Base-by-base conservation (phyloP, 441 rosid genomes). In the Euphorbia celastroides region DNA sequence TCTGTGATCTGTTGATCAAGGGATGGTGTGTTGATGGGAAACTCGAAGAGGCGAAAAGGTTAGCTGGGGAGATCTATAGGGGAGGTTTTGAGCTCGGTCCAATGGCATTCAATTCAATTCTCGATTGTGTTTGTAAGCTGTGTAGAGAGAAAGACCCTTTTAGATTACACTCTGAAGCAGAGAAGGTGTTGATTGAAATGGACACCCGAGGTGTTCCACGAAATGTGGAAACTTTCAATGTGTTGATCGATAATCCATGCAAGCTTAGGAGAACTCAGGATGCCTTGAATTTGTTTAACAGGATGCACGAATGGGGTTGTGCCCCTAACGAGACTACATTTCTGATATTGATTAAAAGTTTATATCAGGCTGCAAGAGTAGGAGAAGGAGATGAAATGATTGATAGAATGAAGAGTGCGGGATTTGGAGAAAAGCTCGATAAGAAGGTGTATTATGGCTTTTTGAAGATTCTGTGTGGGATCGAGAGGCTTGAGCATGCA, bases 371-470 rank as follows among this genome's bases (percentile, higher is more conserved):
- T 0, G 96, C 93, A 0, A 87, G 98, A 72, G 72, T 92, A 0
- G 91, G 88, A 0, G 97, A 94, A 77, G 99, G 97, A 8, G 99
- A 92, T 56, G 92, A 88, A 69, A 87, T 92, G 98, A 86, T 92
- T 20, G 96, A 94, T 69, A 77, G 79, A 74, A 93, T 89, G 96
- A 93, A 88, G 65, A 88, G 92, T 60, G 86, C 88, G 0, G 90
- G 94, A 0, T 91, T 30, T 22, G 82, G 85, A 0, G 70, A 69
- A 36, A 73, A 73, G 52, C 82, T 93, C 70, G 83, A 71, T 71
- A 85, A 65, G 79, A 86, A 85, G 56, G 89, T 78, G 9, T 88
- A 86, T 72, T 93, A 86, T 25, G 84, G 84, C 30, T 84, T 89
- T 74, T 48, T 93, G 78, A 89, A 84, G 77, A 83, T 89, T 57